phyloP scores from a whole-genome alignment of 169 alveolate species.

The Plasmodium knowlesi region DNA sequence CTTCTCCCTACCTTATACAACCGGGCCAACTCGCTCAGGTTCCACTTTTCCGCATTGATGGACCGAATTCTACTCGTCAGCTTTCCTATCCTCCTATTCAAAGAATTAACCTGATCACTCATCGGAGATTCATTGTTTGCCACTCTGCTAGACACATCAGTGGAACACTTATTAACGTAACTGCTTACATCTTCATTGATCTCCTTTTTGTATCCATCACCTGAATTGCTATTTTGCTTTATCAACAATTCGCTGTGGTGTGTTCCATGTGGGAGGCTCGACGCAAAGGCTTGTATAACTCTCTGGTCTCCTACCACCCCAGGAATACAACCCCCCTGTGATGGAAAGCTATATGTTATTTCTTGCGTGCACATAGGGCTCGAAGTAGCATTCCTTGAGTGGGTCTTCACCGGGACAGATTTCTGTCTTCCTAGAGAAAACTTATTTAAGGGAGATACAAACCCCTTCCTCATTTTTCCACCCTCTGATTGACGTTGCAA shows the following conservation, averaged over 20 bases:
- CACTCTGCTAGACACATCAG: not conserved
- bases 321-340: not conserved
- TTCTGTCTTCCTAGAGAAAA: not conserved
- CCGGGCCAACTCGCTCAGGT: slow-evolving; percentile 13
- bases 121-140: not conserved
- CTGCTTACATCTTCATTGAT: not conserved
- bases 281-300: not conserved
- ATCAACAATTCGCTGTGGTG: not conserved
- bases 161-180: slow-evolving; percentile 19
- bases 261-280: not conserved
- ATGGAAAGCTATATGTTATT: slow-evolving; percentile 16
- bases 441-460: slow-evolving; percentile 9
- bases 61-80: not conserved
- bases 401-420: not conserved
- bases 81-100: slow-evolving; percentile 18
- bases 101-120: not conserved
- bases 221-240: not conserved
- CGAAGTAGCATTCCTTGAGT: not conserved
- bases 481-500: slow-evolving; percentile 4
- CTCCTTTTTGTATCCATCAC: not conserved
- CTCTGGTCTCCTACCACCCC: not conserved
- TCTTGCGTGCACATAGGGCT: slow-evolving; percentile 22
- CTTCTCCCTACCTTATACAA: slow-evolving; percentile 39
- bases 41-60: slow-evolving; percentile 1
- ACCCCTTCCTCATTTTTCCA: not conserved